These are phyloP conservation scores for Rhinocladiella mackenziei DNA, from an alignment of 2,329 filamentous ascomycete species.

Conservation along the genomic window DNA sequence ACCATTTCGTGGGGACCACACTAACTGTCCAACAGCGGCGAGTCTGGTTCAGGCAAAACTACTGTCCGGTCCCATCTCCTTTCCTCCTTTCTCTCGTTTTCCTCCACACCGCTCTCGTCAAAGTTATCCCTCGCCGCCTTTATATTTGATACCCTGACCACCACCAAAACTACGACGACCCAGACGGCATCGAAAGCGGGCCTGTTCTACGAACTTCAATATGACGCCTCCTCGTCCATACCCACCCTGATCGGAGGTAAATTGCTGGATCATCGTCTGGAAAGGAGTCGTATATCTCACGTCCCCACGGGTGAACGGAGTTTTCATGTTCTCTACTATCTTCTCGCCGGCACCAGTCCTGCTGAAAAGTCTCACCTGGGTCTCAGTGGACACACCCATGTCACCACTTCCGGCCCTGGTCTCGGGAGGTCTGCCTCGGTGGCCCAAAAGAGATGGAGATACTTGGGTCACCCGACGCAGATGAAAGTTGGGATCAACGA, in stretches of 20 bases:
- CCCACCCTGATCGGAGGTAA: conserved; percentile 92
- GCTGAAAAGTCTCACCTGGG: conserved; percentile 86
- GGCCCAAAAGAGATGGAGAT: conserved; percentile 84
- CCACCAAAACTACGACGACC: conserved; percentile 93
- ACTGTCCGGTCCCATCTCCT: conserved; percentile 87
- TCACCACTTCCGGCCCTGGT: conserved; percentile 37
- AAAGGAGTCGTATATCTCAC: conserved; percentile 83
- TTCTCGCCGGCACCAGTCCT: conserved; percentile 83
- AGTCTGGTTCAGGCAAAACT: conserved; percentile 94
- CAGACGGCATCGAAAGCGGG: conserved; percentile 94
- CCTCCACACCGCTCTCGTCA: conserved; percentile 84
- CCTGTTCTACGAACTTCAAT: conserved; percentile 93
- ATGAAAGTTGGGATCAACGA: conserved; percentile 97
- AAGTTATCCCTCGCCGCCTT: conserved; percentile 93
- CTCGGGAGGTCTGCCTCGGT: conserved; percentile 53
- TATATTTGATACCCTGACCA: conserved; percentile 92
- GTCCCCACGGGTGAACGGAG: conserved; percentile 95
- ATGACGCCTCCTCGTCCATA: conserved; percentile 81
- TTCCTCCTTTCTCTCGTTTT: conserved; percentile 79
- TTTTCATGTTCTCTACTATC: conserved; percentile 94
- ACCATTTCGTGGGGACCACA: conserved; percentile 26
- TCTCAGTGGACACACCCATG: conserved; percentile 49
- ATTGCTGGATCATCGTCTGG: conserved; percentile 85
- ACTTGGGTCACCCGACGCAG: conserved; percentile 92
- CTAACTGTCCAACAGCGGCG: conserved; percentile 61